Base-by-base conservation (phyloP, 352 stramenopile species). In the Lagenidium giganteum region DNA sequence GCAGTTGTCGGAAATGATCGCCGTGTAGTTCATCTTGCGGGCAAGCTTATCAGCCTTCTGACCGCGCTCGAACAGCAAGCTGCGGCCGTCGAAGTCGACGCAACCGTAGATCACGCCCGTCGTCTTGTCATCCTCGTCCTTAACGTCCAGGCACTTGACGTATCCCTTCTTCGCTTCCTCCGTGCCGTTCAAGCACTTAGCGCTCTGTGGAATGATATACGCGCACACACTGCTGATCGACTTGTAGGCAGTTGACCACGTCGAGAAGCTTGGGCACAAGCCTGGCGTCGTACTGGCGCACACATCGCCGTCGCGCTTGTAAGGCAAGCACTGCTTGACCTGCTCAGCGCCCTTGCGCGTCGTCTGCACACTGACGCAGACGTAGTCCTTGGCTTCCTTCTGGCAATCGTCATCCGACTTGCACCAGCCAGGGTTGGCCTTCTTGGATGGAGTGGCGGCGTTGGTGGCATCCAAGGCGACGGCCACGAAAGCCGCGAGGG, bases 301-400 rank as follows among this genome's bases (percentile, higher is more conserved):
- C 47, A 87, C 63, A 33, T 81, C 62, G 27, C 57, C 57, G 47
- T 66, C 51, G 14, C 37, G 16, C 35, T 49, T 51, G 48, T 69
- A 82, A 0, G 79, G 71, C 32, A 93, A 54, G 39, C 80, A 89
- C 57, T 88, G 70, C 71, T 93, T 90, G 27, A 87, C 80, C 39
- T 82, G 59, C 25, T 71, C 61, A 16, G 76, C 80, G 35, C 54
- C 62, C 20, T 59, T 60, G 29, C 79, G 77, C 42, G 77, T 93
- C n/a, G 77, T 90, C 67, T 90, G 77, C 42, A 90, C 70, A 28
- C 51, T 67, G 43, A 90, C 69, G 48, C 77, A 90, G 51, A 66
- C 62, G 68, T 87, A 89, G 35, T 42, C 49, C 5, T 25, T 28
- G 26, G 61, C 57, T 1, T 43, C 20, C 48, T 71, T 63, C 17